Base-by-base conservation (phyloP, 768 basidiomycete species). In the Agrocybe chaxingu region DNA sequence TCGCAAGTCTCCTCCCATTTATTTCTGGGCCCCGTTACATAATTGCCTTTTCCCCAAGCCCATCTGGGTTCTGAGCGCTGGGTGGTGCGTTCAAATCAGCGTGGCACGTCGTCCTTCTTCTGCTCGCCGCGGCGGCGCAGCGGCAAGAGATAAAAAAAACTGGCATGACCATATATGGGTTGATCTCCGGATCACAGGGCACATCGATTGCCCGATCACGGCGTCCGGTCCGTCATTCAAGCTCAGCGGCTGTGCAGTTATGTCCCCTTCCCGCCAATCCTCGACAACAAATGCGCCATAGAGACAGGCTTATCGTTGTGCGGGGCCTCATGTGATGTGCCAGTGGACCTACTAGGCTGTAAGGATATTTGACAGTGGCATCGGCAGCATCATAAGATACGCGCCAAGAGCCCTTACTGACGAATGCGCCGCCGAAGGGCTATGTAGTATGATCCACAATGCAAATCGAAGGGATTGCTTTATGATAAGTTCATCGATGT, bases 161-260 rank as follows among this genome's bases (percentile, higher is more conserved):
- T 50, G 42, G 33, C 12, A 35, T 50, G 24, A 37, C 49, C 49
- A 33, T 36, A 42, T 51, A 10, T 38, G 50, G 50, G 11, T 19
- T 30, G 36, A 46, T 45, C 31, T 46, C 50, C 50, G 45, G 37
- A 40, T 50, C 42, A 45, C n/a, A 7, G 36, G 36, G 11, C 11
- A 11, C 11, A 37, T 37, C 36, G 36, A 37, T 37, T 37, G 36
- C 16, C 16, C 36, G 36, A 37, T 37, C 36, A 24, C 24, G 24
- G 24, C 24, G 24, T 24, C 24, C 24, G 24, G 24, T 24, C 24
- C 24, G 11, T 11, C 7, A 11, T 47, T 47, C 32, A 35, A 47
- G 45, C 45, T 47, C 24, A 16, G 33, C 36, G 45, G 45, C 35
- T 13, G 7, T 18, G 35, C 44, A 30, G 19, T 7, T n/a, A 13